Conservation (phyloP, 148 eudicot species). For the Hydrangea macrophylla region DNA sequence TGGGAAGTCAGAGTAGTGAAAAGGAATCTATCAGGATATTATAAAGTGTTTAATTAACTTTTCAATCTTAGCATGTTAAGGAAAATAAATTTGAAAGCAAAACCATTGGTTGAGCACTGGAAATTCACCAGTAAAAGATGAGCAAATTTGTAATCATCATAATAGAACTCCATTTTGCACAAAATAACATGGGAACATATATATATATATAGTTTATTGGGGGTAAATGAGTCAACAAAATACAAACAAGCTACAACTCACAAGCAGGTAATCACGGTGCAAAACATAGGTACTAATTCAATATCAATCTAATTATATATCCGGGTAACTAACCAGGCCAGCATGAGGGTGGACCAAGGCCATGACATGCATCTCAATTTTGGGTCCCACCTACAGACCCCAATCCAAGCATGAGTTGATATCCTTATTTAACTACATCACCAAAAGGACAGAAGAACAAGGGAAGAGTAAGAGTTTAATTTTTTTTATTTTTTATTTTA, state of each 20-base stretch:
- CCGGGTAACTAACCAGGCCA: too few relatives aligned
- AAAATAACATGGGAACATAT: neutral
- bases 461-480: neutral
- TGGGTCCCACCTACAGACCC: neutral
- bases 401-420: neutral
- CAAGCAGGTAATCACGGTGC: neutral
- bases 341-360: too few relatives aligned
- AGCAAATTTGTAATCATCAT: neutral
- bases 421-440: neutral
- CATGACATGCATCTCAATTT: neutral
- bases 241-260: neutral
- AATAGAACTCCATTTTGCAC: neutral
- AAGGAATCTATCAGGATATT: too few relatives aligned
- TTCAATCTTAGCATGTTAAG: neutral
- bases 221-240: neutral
- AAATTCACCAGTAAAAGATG: neutral
- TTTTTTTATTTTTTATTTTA: neutral
- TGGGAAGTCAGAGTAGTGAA: too few relatives aligned
- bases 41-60: neutral
- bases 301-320: too few relatives aligned
- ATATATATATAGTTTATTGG: neutral
- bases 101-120: slow-evolving; percentile 1
- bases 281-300: too few relatives aligned
- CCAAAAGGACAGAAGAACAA: neutral
- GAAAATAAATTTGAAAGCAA: neutral